A percentile compares a stretch with the other conserved stretches of the same genome.
These are phyloP conservation scores for Talaromyces borbonicus DNA, from an alignment of 495 filamentous ascomycete genomes.

Conservation along the genomic window DNA sequence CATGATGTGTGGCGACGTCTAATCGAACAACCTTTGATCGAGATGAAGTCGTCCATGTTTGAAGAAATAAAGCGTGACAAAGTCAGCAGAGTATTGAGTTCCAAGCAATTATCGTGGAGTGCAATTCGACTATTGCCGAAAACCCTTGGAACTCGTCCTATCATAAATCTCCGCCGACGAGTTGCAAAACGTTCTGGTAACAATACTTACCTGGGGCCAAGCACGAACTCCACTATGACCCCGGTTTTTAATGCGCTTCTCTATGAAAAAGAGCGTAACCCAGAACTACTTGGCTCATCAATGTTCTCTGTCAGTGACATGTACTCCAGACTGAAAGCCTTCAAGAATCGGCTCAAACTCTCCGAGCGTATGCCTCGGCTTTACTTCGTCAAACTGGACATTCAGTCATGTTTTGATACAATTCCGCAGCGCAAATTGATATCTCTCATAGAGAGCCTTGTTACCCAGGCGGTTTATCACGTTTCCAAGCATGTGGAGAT, in stretches of 20 bases:
- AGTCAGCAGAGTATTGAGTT: constrained; percentile 49
- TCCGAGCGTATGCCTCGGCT: constrained; percentile 28
- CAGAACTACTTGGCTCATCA: constrained; percentile 56
- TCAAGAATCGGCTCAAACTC: constrained; percentile 36
- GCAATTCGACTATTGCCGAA: constrained; percentile 78
- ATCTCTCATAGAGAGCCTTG: constrained; percentile 50
- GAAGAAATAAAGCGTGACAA: constrained; percentile 57
- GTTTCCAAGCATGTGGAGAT: constrained; percentile 68
- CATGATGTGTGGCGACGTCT: constrained; percentile 83
- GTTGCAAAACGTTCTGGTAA: constrained; percentile 23
- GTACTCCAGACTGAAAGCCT: constrained; percentile 61
- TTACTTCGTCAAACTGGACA: constrained; percentile 89
- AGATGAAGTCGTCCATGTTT: constrained; percentile 66
- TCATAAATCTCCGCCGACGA: constrained; percentile 73
- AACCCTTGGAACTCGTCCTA: constrained; percentile 58
- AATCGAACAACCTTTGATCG: constrained; percentile 58
- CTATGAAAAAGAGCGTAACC: constrained; percentile 61
- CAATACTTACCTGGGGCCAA: constrained; percentile 47
- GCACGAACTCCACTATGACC: constrained; percentile 71
- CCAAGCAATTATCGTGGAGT: constrained; percentile 60
- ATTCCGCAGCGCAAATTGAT: constrained; percentile 78
- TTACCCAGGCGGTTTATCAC: constrained; percentile 58
- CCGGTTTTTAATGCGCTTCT: constrained; percentile 70
- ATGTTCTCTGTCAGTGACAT: constrained; percentile 77
- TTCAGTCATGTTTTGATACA: constrained; percentile 87